A percentile compares a stretch with the other conserved stretches of the same genome.
Conservation (phyloP, 2,329 filamentous ascomycete species). For the Calonectria hawksworthii region DNA sequence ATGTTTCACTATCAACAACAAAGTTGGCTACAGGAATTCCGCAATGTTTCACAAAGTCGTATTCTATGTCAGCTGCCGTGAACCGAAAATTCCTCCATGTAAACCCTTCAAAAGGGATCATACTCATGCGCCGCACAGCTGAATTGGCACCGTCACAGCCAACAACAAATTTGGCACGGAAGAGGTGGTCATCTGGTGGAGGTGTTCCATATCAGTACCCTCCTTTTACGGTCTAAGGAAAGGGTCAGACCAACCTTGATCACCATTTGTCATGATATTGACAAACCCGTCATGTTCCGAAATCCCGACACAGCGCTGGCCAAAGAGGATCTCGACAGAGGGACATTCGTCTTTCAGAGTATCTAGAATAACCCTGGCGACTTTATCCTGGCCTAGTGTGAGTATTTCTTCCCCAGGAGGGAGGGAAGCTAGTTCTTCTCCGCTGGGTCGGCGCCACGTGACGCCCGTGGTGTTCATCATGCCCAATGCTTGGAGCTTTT, state of each 20-base stretch:
- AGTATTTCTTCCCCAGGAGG: not conserved
- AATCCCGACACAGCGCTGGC: not conserved
- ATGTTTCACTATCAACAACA: not conserved
- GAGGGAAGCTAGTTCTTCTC: not conserved
- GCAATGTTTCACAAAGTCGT: not conserved
- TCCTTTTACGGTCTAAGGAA: not conserved
- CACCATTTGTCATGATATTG: not conserved
- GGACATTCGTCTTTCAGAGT: not conserved
- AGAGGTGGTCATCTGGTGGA: not conserved
- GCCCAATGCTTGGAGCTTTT: not conserved
- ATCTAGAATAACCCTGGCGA: not conserved
- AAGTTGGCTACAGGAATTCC: not conserved
- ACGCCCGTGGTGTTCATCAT: not conserved
- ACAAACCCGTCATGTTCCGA: not conserved
- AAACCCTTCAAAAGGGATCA: not conserved
- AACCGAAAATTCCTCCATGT: not conserved
- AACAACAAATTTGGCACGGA: not conserved
- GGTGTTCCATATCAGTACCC: not conserved
- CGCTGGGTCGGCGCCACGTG: not conserved
- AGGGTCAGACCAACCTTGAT: not conserved
- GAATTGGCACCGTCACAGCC: not conserved
- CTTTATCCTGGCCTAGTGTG: not conserved
- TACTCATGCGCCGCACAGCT: not conserved
- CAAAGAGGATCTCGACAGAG: not conserved
- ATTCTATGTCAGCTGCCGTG: not conserved